Percentiles rank a stretch among this genome's conserved stretches.
Evolutionary conservation across 108 stramenopile species (phyloP).

Genomic region (Skeletonema potamos): DNA sequence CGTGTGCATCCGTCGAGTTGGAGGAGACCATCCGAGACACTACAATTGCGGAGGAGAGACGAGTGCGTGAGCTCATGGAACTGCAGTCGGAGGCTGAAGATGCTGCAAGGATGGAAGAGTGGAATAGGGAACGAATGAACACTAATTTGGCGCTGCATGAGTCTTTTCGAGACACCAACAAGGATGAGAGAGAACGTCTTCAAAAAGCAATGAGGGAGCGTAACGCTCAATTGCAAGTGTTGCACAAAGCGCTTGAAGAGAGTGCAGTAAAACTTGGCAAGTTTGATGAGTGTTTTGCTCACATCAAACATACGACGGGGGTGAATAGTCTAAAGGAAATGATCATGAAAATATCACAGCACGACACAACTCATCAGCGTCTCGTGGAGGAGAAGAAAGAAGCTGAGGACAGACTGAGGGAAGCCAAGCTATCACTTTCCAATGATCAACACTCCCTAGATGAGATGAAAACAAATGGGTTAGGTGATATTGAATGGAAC

Average conservation of each 20-base stretch:
- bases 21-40: constrained; percentile 36
- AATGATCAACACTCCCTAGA: constrained; percentile 44
- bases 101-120: constrained; percentile 47
- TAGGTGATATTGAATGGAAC: constrained; percentile 64
- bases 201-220: constrained; percentile 21
- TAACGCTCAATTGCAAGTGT: constrained; percentile 38
- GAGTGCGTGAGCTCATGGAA: constrained; percentile 22
- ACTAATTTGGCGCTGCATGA: constrained; percentile 28
- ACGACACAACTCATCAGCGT: constrained; percentile 45
- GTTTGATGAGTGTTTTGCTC: constrained; percentile 54
- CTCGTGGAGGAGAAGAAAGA: constrained; percentile 60
- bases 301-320: constrained; percentile 69
- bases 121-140: constrained; percentile 36
- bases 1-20: constrained; percentile 34
- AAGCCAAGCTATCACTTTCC: constrained; percentile 48
- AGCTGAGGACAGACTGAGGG: constrained; percentile 53
- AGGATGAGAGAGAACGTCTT: constrained; percentile 41
- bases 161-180: constrained; percentile 35
- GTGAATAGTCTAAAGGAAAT: constrained; percentile 69
- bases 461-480: constrained; percentile 50
- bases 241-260: constrained; percentile 28
- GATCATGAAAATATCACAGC: constrained; percentile 56
- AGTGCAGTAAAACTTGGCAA: constrained; percentile 17
- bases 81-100: constrained; percentile 39
- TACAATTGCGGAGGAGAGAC: constrained; percentile 37